Percentiles rank a stretch among this genome's conserved stretches.
Evolutionary conservation across 768 basidiomycete species (phyloP).

Genomic region (Russula foetens): DNA sequence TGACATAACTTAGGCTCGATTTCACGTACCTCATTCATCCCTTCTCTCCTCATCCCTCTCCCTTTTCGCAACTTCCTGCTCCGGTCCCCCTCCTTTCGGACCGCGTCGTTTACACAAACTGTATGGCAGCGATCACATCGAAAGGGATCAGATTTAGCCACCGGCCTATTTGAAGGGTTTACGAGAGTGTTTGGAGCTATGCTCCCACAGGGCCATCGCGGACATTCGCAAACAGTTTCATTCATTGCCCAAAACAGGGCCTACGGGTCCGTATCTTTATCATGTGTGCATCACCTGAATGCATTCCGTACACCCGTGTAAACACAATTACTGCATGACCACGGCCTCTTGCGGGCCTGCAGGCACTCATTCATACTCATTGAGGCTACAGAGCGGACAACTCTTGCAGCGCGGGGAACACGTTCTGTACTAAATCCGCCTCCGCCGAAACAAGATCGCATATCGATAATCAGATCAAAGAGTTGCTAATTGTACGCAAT

Average conservation of each 20-base stretch:
- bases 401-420: constrained; percentile 16
- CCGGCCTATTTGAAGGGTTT: constrained; percentile 8
- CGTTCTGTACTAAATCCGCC: constrained; percentile 18
- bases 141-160: constrained; percentile 15
- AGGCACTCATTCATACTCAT: constrained; percentile 18
- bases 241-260: constrained; percentile 16
- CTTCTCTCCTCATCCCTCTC: not conserved
- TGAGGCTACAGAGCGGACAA: constrained; percentile 14
- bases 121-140: constrained; percentile 15
- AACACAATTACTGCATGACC: constrained; percentile 15
- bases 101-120: constrained; percentile 8
- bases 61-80: not conserved
- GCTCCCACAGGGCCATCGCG: constrained; percentile 14
- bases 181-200: constrained; percentile 15
- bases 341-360: constrained; percentile 19
- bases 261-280: constrained; percentile 13
- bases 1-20: constrained; percentile 20
- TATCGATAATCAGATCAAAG: constrained; percentile 17
- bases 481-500: not conserved
- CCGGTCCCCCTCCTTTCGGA: not conserved
- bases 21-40: constrained; percentile 17
- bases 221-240: constrained; percentile 16
- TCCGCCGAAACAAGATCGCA: constrained; percentile 17
- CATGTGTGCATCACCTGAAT: constrained; percentile 17
- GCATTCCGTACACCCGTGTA: constrained; percentile 17